Conservation (phyloP, 1,284 basidiomycete genomes). For the Ustilago cynodontis region DNA sequence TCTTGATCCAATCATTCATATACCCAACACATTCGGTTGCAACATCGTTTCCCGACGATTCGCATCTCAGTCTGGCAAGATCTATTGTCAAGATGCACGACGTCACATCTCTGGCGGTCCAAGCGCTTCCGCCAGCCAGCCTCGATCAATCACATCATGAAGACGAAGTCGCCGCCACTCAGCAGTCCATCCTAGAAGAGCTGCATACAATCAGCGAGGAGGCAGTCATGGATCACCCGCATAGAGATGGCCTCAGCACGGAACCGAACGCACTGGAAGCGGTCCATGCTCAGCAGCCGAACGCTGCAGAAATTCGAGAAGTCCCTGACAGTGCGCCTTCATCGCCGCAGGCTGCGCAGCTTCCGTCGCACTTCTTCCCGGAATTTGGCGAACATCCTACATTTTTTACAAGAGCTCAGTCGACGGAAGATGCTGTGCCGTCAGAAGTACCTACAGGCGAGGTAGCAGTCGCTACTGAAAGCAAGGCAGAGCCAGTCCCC, state of each 20-base stretch:
- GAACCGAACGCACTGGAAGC: neutral
- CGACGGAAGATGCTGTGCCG: neutral
- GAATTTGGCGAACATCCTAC: too few species aligned
- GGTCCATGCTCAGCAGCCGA: neutral
- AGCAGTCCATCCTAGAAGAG: constrained; percentile 47
- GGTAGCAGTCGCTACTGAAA: neutral
- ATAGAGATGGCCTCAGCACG: neutral
- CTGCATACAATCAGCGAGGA: constrained; percentile 49
- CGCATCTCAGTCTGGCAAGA: neutral
- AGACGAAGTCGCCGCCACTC: constrained; percentile 41
- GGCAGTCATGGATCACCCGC: neutral
- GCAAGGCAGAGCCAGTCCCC: neutral
- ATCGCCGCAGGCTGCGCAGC: neutral
- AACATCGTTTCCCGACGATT: neutral
- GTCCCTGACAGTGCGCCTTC: neutral
- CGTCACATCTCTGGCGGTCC: neutral
- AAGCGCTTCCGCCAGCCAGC: neutral
- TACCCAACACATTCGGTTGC: neutral
- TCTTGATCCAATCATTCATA: neutral
- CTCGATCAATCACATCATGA: constrained; percentile 19
- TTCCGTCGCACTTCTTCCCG: neutral
- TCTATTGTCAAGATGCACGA: neutral
- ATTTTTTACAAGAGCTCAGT: neutral
- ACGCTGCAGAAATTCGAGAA: too few species aligned
- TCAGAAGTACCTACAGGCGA: neutral